phyloP scores from a whole-genome alignment of 768 basidiomycete species.

The Gyrodon lividus region DNA sequence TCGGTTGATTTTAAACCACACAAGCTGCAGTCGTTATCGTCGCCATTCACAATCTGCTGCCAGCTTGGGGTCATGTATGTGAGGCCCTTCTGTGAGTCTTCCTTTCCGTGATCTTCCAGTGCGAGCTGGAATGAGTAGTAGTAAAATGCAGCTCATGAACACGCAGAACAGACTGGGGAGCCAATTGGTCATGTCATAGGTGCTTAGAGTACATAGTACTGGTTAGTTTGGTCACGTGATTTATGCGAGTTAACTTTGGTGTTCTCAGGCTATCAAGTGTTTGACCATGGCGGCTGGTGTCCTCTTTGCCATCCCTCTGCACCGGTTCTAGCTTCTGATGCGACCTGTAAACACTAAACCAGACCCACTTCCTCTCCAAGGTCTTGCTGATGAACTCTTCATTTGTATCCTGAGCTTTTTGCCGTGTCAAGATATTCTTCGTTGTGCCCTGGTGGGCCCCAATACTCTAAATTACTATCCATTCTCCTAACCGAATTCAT shows the following conservation, averaged over 20 bases:
- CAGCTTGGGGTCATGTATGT: constrained; percentile 5
- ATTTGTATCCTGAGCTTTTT: neutral
- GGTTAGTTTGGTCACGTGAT: no score
- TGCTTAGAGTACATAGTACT: no score
- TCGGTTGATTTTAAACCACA: neutral
- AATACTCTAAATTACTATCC: neutral
- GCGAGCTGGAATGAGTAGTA: constrained; percentile 1
- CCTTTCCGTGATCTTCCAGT: neutral
- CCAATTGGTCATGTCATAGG: no score
- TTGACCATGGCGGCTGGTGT: no score
- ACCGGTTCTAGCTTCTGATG: no score
- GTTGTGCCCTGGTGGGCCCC: neutral
- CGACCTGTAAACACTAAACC: no score
- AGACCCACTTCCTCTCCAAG: neutral
- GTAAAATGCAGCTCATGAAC: neutral
- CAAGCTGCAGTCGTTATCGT: constrained; percentile 1
- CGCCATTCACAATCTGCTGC: constrained; percentile 1
- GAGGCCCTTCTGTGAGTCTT: neutral
- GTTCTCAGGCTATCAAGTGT: no score
- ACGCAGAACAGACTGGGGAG: neutral
- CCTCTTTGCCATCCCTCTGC: no score
- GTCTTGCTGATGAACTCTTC: constrained; percentile 1
- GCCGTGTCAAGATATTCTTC: constrained; percentile 3
- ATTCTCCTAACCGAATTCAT: neutral
- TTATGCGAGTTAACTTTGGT: no score